A percentile compares a stretch with the other conserved stretches of the same genome.
Conservation (phyloP, 2,329 filamentous ascomycete species). For the Hirsutella minnesotensis region DNA sequence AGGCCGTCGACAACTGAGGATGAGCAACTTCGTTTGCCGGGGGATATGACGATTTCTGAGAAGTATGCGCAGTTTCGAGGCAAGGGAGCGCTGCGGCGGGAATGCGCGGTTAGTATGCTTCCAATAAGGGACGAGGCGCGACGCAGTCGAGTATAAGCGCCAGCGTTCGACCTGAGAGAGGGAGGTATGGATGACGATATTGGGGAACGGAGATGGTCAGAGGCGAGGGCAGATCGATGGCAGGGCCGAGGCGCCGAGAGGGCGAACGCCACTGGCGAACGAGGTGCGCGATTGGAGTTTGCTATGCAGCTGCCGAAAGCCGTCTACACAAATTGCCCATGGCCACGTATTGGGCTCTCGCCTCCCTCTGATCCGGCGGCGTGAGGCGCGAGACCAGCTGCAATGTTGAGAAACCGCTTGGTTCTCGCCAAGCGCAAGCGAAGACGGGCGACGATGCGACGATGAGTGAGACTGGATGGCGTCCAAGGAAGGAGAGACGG, state of each 20-base stretch:
- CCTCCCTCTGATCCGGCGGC: background rate
- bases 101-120: background rate
- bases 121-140: background rate
- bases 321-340: background rate
- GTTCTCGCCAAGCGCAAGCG: background rate
- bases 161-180: background rate
- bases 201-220: background rate
- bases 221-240: background rate
- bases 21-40: background rate
- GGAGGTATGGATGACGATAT: background rate
- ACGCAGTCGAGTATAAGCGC: background rate
- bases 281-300: background rate
- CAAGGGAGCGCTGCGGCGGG: background rate
- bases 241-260: background rate
- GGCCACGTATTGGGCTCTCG: background rate
- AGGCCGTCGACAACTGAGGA: background rate
- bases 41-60: background rate
- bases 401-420: too few species aligned
- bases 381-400: too few species aligned
- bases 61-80: background rate
- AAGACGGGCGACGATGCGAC: background rate
- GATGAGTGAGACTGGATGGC: background rate
- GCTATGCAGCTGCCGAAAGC: constrained; percentile 1
- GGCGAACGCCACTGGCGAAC: too few species aligned
- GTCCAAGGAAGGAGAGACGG: background rate